Conservation (phyloP, 495 filamentous ascomycete genomes). For the Copromyces sp. region DNA sequence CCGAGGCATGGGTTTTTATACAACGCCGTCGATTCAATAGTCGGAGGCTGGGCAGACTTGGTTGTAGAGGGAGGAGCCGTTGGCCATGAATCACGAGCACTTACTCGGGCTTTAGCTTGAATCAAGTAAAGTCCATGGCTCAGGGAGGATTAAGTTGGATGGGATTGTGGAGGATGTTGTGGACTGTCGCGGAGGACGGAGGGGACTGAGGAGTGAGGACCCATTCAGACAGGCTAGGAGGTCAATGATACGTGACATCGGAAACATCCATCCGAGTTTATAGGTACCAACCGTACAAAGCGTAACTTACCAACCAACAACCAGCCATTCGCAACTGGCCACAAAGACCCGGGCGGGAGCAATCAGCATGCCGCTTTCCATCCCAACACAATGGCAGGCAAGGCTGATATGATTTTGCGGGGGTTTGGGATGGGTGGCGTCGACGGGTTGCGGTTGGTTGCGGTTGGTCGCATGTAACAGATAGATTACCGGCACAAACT, state of each 20-base stretch:
- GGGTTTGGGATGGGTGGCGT: not conserved
- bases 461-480: not conserved
- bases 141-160: not conserved
- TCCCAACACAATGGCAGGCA: not conserved
- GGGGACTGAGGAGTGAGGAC: not conserved
- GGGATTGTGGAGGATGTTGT: not conserved
- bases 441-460: not conserved
- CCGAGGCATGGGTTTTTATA: not conserved
- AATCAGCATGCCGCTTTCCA: not conserved
- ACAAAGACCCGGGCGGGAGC: not conserved
- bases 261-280: not conserved
- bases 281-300: not conserved
- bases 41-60: not conserved
- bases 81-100: not conserved
- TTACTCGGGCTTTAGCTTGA: not conserved
- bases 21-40: not conserved
- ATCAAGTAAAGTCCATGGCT: not conserved
- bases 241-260: not conserved
- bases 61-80: not conserved
- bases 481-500: not conserved
- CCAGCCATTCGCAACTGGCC: not conserved
- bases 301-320: not conserved
- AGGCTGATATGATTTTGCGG: not conserved
- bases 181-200: not conserved
- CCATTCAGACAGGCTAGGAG: not conserved